Conservation (phyloP, 805 yeast species). For the Starmerella asiatica region DNA sequence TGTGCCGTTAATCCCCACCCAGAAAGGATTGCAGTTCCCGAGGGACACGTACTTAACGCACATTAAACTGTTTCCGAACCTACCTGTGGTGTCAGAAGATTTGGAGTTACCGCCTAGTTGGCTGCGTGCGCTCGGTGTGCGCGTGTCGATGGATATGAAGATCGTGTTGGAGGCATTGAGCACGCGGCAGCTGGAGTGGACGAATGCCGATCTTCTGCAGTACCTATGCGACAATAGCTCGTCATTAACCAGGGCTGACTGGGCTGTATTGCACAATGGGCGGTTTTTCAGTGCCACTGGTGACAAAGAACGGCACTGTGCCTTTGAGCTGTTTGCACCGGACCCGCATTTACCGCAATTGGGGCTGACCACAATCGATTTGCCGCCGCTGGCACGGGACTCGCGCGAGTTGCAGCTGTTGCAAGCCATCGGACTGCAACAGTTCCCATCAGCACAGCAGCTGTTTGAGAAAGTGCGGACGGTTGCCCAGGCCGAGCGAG, state of each 20-base stretch:
- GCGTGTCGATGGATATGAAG: constrained; percentile 30
- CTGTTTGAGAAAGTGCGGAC: constrained; percentile 17
- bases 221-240: constrained; percentile 24
- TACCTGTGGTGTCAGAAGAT: constrained; percentile 25
- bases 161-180: constrained; percentile 28
- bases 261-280: constrained; percentile 23
- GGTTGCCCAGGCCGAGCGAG: constrained; percentile 9
- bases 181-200: constrained; percentile 24
- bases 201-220: constrained; percentile 26
- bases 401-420: constrained; percentile 25
- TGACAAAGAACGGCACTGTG: not conserved
- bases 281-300: constrained; percentile 23
- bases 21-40: constrained; percentile 28
- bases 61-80: constrained; percentile 27
- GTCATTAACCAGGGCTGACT: constrained; percentile 23
- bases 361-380: constrained; percentile 24
- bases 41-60: constrained; percentile 25
- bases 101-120: constrained; percentile 19
- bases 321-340: constrained; percentile 25
- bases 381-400: constrained; percentile 21
- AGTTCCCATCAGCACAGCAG: constrained; percentile 20
- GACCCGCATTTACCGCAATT: constrained; percentile 19
- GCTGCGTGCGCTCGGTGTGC: constrained; percentile 25
- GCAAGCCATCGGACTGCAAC: constrained; percentile 24
- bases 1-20: constrained; percentile 28